Conservation (phyloP, 345 rosid species). For the Iberis pinnata region DNA sequence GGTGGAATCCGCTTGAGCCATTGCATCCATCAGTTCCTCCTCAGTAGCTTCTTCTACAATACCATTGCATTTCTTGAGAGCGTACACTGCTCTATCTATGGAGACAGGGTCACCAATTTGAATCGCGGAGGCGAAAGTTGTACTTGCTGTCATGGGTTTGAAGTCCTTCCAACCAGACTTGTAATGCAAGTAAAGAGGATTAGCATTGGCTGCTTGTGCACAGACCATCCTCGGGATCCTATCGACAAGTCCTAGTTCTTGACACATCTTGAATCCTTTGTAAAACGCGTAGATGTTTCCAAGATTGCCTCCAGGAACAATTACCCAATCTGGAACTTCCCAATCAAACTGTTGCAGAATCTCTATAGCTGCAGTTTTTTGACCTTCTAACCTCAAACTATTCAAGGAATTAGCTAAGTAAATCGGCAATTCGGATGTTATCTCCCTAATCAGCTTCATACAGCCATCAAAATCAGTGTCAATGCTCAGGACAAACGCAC, state of each 20-base stretch:
- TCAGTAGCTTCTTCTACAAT: conserved; percentile 88
- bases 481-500: conserved; percentile 82
- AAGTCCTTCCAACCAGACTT: conserved; percentile 75
- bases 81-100: conserved; percentile 78
- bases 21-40: conserved; percentile 92
- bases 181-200: conserved; percentile 75
- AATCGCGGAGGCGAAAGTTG: conserved; percentile 86
- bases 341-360: conserved; percentile 91
- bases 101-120: conserved; percentile 95
- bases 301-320: conserved; percentile 87
- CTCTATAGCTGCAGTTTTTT: conserved; percentile 85
- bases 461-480: conserved; percentile 94
- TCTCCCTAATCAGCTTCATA: conserved; percentile 77
- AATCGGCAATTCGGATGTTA: conserved; percentile 71
- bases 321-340: conserved; percentile 94
- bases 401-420: conserved; percentile 82
- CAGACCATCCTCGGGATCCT: conserved; percentile 77
- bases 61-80: conserved; percentile 62
- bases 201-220: conserved; percentile 90
- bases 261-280: conserved; percentile 84
- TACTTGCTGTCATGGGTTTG: conserved; percentile 55
- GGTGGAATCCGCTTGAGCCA: conserved; percentile 86
- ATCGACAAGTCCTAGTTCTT: conserved; percentile 74
- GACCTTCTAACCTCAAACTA: conserved; percentile 85
- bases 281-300: conserved; percentile 90